Evolutionary conservation across 1,284 basidiomycete species (phyloP), one percentile per base, ranked within the genome.

Genomic region (Schizophyllum amplum): DNA sequence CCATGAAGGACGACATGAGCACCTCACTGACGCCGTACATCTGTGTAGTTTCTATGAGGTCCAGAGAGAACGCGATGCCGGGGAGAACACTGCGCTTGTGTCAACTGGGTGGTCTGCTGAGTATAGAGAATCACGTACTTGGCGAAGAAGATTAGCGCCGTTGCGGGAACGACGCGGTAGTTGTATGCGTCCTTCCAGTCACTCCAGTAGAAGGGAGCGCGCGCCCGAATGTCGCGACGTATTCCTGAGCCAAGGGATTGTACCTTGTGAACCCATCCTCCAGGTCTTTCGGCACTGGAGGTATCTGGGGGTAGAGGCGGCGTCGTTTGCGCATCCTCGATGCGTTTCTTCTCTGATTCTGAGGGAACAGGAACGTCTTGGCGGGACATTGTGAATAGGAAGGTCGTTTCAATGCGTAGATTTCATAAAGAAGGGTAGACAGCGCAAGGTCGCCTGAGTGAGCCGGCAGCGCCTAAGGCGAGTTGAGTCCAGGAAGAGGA

Each of bases 11-110:
- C 51, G 85, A 84, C 5, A 87, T 61, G 0, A 89, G 72, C 6
- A 95, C 91, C 69, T 98, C 96, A 15, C 92, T 81, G 5, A 98
- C 90, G 5, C 93, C 94, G 72, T 96, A 98, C 63, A 91, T 82
- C 24, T 85, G 80, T 1, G 92, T 93, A 0, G 93, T 94, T 69
- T 96, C 90, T 69, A 97, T 95, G 53, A 98, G 79, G 67, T 98
- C 94, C 51, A 98, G 72, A 20, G 93, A 92, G 69, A 98, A 98
- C 1, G 95, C 94, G 53, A 97, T 86, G 6, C 91, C 93, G 1
- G 94, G 94, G 51, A 96, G 79, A 23, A 94, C 86, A 61, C 86
- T 87, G 61, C 5, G 26, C 2, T 13, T 20, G 24, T 42, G 4
- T 24, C 24, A 42, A 25, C 4, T 56, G 51, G 50, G 22, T 24